A percentile compares a stretch with the other conserved stretches of the same genome.
Conservation (phyloP, 768 basidiomycete species). For the Amyloporia xantha region DNA sequence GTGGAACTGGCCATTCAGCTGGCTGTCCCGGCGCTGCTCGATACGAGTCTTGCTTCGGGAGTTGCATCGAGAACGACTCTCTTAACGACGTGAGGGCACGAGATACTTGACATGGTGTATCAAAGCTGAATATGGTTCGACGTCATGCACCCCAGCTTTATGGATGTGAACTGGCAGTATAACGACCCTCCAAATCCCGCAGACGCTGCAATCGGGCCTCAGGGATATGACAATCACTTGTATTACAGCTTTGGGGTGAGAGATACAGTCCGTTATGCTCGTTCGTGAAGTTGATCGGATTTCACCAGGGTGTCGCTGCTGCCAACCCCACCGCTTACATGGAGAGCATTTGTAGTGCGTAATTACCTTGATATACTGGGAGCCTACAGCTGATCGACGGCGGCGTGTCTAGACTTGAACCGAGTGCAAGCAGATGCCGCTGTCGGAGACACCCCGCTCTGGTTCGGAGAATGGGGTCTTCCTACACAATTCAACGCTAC, state of each 20-base stretch:
- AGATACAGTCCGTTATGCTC: not conserved
- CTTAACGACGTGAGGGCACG: slow-evolving; percentile 37
- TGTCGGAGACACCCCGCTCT: slow-evolving; percentile 39
- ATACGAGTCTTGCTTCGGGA: slow-evolving; percentile 14
- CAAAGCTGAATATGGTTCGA: too few relatives aligned
- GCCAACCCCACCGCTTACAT: slow-evolving; percentile 60
- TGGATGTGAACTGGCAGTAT: slow-evolving; percentile 76
- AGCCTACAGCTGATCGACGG: not conserved
- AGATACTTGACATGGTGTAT: slow-evolving; percentile 10
- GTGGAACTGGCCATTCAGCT: slow-evolving; percentile 21
- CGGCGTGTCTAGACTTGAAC: slow-evolving; percentile 43
- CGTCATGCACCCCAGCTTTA: too few relatives aligned
- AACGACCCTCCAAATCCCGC: slow-evolving; percentile 67
- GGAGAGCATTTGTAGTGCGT: slow-evolving; percentile 62
- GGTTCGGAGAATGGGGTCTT: slow-evolving; percentile 57
- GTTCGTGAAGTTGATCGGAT: not conserved
- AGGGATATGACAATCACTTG: slow-evolving; percentile 72
- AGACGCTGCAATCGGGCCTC: slow-evolving; percentile 60
- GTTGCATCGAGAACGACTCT: slow-evolving; percentile 19
- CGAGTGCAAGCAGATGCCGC: slow-evolving; percentile 44
- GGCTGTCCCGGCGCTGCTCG: slow-evolving; percentile 14
- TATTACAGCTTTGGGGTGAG: slow-evolving; percentile 70
- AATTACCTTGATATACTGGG: not conserved
- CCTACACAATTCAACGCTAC: slow-evolving; percentile 59
- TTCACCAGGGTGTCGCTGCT: slow-evolving; percentile 60